Evolutionary conservation across 768 basidiomycete genomes (phyloP).

Genomic region (Collybiopsis confluens): DNA sequence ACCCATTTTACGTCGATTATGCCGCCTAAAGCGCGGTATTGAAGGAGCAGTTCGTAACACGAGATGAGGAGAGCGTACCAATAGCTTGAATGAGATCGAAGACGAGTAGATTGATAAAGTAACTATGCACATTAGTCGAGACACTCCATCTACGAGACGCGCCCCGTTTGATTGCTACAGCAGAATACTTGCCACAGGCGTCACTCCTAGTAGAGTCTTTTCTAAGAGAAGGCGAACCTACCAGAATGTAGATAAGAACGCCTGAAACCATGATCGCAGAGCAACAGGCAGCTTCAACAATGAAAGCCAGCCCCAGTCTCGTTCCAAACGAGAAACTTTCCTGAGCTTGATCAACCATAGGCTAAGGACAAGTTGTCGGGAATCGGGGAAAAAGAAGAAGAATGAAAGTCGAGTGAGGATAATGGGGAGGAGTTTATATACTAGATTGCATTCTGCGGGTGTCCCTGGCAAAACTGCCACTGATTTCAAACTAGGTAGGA

Average conservation of each 20-base stretch:
- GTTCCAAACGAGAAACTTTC: conserved; percentile 12
- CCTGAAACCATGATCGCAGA: conserved; percentile 23
- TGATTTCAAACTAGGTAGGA: too few relatives aligned
- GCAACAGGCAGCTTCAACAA: conserved; percentile 23
- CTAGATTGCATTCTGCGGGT: too few relatives aligned
- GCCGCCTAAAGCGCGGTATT: conserved; percentile 25
- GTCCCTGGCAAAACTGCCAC: too few relatives aligned
- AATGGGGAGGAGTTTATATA: too few relatives aligned
- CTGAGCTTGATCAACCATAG: not conserved
- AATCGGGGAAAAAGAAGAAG: too few relatives aligned
- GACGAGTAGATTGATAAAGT: conserved; percentile 27
- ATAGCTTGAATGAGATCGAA: conserved; percentile 29
- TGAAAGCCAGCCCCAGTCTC: conserved; percentile 26
- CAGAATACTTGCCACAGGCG: conserved; percentile 27
- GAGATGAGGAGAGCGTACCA: conserved; percentile 16
- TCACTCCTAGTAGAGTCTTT: too few relatives aligned
- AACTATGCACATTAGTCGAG: conserved; percentile 28
- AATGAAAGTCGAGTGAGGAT: too few relatives aligned
- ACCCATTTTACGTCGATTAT: conserved; percentile 33
- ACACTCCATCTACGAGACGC: conserved; percentile 23
- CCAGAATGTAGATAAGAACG: conserved; percentile 25
- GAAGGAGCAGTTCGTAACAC: not conserved
- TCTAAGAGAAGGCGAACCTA: too few relatives aligned
- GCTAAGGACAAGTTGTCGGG: not conserved
- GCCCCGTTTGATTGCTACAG: conserved; percentile 18